These are phyloP conservation scores for Pogostemon cablin DNA, from an alignment of 257 asterid genomes.

Conservation along the genomic window DNA sequence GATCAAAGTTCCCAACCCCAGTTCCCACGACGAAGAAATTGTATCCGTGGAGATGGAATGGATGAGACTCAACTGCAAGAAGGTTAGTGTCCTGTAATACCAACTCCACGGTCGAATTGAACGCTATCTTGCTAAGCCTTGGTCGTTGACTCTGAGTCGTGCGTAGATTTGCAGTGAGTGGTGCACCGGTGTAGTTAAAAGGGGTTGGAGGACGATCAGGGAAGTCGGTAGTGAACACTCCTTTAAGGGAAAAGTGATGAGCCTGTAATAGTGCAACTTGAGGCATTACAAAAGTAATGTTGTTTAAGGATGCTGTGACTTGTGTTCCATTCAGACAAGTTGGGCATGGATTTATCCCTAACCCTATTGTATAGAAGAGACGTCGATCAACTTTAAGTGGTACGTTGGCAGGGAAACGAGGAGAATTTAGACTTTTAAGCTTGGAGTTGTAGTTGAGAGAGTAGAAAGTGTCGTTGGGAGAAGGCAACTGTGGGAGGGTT, in stretches of 20 bases:
- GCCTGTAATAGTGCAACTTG: conserved; percentile 36
- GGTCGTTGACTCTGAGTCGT: conserved; percentile 32
- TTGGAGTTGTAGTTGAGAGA: conserved; percentile 45
- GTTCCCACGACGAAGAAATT: conserved; percentile 47
- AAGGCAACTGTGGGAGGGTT: conserved; percentile 44
- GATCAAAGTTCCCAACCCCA: conserved; percentile 43
- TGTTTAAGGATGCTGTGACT: conserved; percentile 44
- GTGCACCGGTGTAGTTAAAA: conserved; percentile 47
- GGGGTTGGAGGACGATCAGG: conserved; percentile 38
- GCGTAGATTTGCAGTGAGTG: conserved; percentile 41
- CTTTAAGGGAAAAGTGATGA: conserved; percentile 28
- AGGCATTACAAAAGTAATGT: conserved; percentile 49
- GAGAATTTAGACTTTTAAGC: conserved; percentile 47
- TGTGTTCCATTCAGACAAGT: conserved; percentile 46
- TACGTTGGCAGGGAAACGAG: conserved; percentile 55
- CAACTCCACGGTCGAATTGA: conserved; percentile 45
- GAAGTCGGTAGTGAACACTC: conserved; percentile 44
- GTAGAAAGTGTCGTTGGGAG: conserved; percentile 46
- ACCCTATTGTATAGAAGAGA: conserved; percentile 51
- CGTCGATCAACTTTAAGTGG: conserved; percentile 53
- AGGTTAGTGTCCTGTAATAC: conserved; percentile 47
- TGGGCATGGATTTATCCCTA: conserved; percentile 59
- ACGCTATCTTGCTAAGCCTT: conserved; percentile 33
- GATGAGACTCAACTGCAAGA: conserved; percentile 42
- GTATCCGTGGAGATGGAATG: conserved; percentile 43